These are phyloP conservation scores for Xylariales sp. DNA, from an alignment of 2,329 filamentous ascomycete genomes.

Conservation along the genomic window DNA sequence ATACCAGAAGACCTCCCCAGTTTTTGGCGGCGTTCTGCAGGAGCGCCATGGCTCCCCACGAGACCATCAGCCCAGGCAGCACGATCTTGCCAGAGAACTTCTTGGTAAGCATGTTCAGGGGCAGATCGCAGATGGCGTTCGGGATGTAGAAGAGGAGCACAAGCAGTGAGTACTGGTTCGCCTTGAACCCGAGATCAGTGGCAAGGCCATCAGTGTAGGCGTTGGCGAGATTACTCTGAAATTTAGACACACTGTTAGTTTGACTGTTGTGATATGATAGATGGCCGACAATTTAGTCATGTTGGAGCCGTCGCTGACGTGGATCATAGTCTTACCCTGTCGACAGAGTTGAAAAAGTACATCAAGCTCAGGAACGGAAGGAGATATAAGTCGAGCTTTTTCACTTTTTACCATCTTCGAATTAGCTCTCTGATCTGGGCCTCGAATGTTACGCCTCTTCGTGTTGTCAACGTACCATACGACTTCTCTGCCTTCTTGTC, in stretches of 20 bases:
- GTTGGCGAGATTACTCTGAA: slow-evolving; percentile 38
- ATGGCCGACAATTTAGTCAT: no score
- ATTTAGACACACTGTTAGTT: background rate
- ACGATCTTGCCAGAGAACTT: slow-evolving; percentile 27
- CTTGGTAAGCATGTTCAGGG: slow-evolving; percentile 43
- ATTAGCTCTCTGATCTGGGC: background rate
- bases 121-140: slow-evolving; percentile 43
- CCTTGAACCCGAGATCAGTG: slow-evolving; percentile 34
- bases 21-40: slow-evolving; percentile 42
- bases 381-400: slow-evolving; percentile 5
- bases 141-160: slow-evolving; percentile 48
- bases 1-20: slow-evolving; percentile 43
- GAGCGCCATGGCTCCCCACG: slow-evolving; percentile 43
- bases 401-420: background rate
- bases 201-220: slow-evolving; percentile 42
- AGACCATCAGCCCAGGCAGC: slow-evolving; percentile 37
- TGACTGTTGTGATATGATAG: background rate
- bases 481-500: slow-evolving; percentile 1
- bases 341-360: slow-evolving; percentile 7
- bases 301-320: no score
- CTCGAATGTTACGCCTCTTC: background rate
- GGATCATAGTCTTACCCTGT: background rate
- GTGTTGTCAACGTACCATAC: background rate
- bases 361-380: slow-evolving; percentile 6
- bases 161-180: slow-evolving; percentile 37